phyloP scores from a whole-genome alignment of 2,329 filamentous ascomycete species.

The Ceratocystis papillata region DNA sequence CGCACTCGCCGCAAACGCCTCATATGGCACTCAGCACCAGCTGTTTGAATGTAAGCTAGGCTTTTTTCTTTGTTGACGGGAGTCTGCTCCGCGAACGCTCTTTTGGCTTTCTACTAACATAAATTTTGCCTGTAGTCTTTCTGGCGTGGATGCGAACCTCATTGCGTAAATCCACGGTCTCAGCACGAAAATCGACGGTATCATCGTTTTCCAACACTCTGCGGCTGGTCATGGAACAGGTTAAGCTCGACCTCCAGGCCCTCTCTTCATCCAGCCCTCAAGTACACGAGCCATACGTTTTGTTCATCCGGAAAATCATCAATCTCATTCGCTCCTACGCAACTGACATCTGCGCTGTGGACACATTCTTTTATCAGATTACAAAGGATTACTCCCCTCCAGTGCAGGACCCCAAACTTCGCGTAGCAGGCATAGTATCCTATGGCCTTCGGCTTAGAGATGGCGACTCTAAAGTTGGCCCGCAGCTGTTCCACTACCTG shows the following conservation, averaged over 20 bases:
- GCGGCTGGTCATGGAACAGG: constrained; percentile 42
- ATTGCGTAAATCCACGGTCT: constrained; percentile 34
- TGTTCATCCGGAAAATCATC: constrained; percentile 43
- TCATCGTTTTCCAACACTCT: constrained; percentile 38
- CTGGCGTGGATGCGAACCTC: constrained; percentile 42
- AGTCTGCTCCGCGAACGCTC: background rate
- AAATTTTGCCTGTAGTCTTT: constrained; percentile 28
- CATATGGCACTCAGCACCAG: constrained; percentile 40
- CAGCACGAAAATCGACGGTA: constrained; percentile 32
- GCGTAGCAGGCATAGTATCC: constrained; percentile 44
- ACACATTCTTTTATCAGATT: constrained; percentile 47
- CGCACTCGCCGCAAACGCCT: constrained; percentile 32
- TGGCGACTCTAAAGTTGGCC: constrained; percentile 38
- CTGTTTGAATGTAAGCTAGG: constrained; percentile 38
- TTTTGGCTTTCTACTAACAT: background rate
- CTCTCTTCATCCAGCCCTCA: constrained; percentile 30
- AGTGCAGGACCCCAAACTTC: constrained; percentile 45
- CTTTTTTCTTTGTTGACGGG: background rate
- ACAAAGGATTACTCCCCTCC: constrained; percentile 47
- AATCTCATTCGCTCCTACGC: constrained; percentile 45
- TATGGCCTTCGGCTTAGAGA: constrained; percentile 47
- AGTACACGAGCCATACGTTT: constrained; percentile 40
- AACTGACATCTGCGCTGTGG: constrained; percentile 43
- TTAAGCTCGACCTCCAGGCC: constrained; percentile 40
- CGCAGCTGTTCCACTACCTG: constrained; percentile 47